Evolutionary conservation across 768 basidiomycete genomes (phyloP).

Genomic region (Amanita polypyramis): DNA sequence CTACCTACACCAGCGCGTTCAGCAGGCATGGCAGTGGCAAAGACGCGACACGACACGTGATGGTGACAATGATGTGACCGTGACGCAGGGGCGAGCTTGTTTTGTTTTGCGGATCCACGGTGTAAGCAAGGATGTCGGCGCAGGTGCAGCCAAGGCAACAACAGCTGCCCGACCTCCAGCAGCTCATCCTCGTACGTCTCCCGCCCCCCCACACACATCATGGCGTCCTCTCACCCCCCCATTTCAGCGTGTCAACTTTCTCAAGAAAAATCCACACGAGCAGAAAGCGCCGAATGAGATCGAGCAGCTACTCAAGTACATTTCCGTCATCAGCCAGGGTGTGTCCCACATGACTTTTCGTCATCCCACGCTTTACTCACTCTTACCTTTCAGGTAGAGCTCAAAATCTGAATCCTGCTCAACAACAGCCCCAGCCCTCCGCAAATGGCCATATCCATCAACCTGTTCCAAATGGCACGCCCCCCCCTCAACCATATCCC

Average conservation of each 20-base stretch:
- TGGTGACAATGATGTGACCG: slow-evolving; percentile 15
- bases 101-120: slow-evolving; percentile 3
- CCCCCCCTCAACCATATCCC: slow-evolving; percentile 39
- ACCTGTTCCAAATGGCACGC: slow-evolving; percentile 30
- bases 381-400: slow-evolving; percentile 18
- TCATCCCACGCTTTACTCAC: neutral
- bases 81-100: slow-evolving; percentile 12
- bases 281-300: slow-evolving; percentile 37
- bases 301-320: slow-evolving; percentile 35
- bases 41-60: slow-evolving; percentile 20
- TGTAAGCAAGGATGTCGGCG: slow-evolving; percentile 22
- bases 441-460: slow-evolving; percentile 39
- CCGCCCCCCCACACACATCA: slow-evolving; percentile 3
- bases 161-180: slow-evolving; percentile 28
- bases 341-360: slow-evolving; percentile 12
- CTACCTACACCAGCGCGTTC: slow-evolving; percentile 64
- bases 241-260: slow-evolving; percentile 35
- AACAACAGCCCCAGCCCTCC: slow-evolving; percentile 22
- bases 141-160: slow-evolving; percentile 25
- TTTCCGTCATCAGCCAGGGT: slow-evolving; percentile 34
- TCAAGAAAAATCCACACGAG: slow-evolving; percentile 40
- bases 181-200: slow-evolving; percentile 30
- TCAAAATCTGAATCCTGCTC: slow-evolving; percentile 22
- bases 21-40: slow-evolving; percentile 50
- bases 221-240: slow-evolving; percentile 9